Percentiles rank a stretch among this genome's conserved stretches.
Conservation (phyloP, 345 rosid genomes). For the Camelina laxa region DNA sequence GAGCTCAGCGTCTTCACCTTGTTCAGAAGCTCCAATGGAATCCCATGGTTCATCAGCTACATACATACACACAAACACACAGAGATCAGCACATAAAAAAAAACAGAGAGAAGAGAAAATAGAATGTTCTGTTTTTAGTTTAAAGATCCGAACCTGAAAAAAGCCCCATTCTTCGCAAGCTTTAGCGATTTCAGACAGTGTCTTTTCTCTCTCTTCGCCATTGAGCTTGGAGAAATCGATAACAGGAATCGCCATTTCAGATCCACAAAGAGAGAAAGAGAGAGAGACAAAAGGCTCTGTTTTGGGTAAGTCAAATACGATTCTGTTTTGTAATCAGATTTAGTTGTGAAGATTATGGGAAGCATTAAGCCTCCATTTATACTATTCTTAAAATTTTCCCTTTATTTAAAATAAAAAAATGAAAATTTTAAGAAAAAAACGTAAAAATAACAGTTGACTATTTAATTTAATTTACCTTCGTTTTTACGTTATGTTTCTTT, state of each 20-base stretch:
- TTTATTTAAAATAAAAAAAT: background rate
- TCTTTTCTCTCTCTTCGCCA: slow-evolving; percentile 65
- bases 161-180: slow-evolving; percentile 93
- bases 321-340: slow-evolving; percentile 33
- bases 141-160: slow-evolving; percentile 64
- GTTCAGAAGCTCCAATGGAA: slow-evolving; percentile 68
- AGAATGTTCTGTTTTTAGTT: background rate
- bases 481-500: slow-evolving; percentile 10
- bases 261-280: slow-evolving; percentile 12
- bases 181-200: slow-evolving; percentile 71
- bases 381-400: slow-evolving; percentile 11
- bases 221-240: slow-evolving; percentile 84
- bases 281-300: slow-evolving; percentile 33
- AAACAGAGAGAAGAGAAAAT: background rate
- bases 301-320: slow-evolving; percentile 35
- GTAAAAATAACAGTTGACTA: background rate
- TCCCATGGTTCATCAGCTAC: slow-evolving; percentile 86
- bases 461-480: background rate
- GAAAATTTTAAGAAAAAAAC: background rate
- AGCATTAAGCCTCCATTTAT: slow-evolving; percentile 35
- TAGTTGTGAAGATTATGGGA: slow-evolving; percentile 35
- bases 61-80: slow-evolving; percentile 4
- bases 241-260: slow-evolving; percentile 85
- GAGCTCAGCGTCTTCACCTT: slow-evolving; percentile 72
- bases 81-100: background rate